Base-by-base conservation (phyloP, 495 filamentous ascomycete species). In the Xylaria venustula region DNA sequence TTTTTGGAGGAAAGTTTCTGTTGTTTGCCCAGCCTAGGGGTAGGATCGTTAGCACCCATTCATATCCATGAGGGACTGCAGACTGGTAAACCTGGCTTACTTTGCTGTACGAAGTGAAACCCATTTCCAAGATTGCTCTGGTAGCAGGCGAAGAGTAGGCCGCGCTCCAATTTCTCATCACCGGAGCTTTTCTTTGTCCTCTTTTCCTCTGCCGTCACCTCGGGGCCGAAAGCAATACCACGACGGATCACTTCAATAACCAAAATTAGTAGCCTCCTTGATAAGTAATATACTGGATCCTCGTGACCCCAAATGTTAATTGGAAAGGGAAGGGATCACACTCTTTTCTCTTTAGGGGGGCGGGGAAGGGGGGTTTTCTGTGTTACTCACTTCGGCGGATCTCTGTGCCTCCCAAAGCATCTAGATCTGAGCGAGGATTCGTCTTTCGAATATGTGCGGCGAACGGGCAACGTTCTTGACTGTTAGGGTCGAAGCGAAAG, bases 361-460 rank as follows among this genome's bases (percentile, higher is more conserved):
- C 25, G 25, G 49, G 28, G n/a, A 34, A 3, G 7, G 30, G 7
- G 30, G 23, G 14, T n/a, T 45, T 1, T 32, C 17, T 19, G 15
- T 15, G 14, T 14, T 19, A 54, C 58, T 61, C 42, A 61, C 58
- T 61, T 14, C 58, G 58, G 19, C 58, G 58, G 25, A 48, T 48
- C 4, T 54, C 49, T 7, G 50, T 61, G 22, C 28, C 58, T 19
- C 41, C 50, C 9, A 37, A n/a, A 9, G 1, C 40, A 32, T 32
- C 25, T n/a, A 77, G 48, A 50, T 77, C 72, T 34, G 52, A 61
- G 48, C 75, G 68, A 9, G 74, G 75, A 54, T 77, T 77, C 8
- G 65, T 71, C 72, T 79, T 77, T 62, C 76, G 75, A 30, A 73
- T 71, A 51, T 79, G 76, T 14, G 76, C 76, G 7, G 74, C 72